A percentile compares a stretch with the other conserved stretches of the same genome.
Evolutionary conservation across 148 eudicot genomes (phyloP).

Genomic region (Talinum fruticosum): DNA sequence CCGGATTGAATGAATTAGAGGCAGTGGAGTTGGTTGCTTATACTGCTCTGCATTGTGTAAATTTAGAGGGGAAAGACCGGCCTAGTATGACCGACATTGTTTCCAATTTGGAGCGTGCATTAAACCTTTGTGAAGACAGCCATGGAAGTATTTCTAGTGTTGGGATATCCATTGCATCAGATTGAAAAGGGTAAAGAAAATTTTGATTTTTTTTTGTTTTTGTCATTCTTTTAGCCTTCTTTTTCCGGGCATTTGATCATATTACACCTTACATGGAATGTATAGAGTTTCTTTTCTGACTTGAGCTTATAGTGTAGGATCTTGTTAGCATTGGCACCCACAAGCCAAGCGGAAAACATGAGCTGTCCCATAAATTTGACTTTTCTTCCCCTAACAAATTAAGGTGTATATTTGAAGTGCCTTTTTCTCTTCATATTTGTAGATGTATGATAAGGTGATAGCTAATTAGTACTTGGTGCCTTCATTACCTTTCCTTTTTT

Average conservation of each 20-base stretch:
- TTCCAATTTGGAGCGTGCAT: conserved; percentile 79
- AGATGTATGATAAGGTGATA: no score
- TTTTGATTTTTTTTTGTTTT: conserved; percentile 10
- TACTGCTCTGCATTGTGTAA: conserved; percentile 87
- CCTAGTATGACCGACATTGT: conserved; percentile 88
- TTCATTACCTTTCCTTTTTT: no score
- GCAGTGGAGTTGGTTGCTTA: conserved; percentile 88
- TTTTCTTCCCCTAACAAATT: neutral
- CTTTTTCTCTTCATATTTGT: neutral
- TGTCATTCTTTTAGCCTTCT: conserved; percentile 24
- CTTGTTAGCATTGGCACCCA: conserved; percentile 14
- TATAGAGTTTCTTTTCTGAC: conserved; percentile 26
- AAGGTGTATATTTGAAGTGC: conserved; percentile 6
- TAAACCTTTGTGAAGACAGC: conserved; percentile 63
- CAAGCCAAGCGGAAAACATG: neutral
- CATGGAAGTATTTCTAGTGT: conserved; percentile 81
- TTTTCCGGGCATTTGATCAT: conserved; percentile 5
- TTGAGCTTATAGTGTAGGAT: conserved; percentile 20
- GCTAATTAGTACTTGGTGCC: no score
- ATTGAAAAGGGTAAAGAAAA: conserved; percentile 29
- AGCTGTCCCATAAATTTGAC: neutral
- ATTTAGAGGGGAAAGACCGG: conserved; percentile 83
- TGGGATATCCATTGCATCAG: conserved; percentile 64
- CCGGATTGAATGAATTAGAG: conserved; percentile 58
- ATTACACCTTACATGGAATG: conserved; percentile 12